Base-by-base conservation (phyloP, 805 yeast genomes). In the Candida schatavii region DNA sequence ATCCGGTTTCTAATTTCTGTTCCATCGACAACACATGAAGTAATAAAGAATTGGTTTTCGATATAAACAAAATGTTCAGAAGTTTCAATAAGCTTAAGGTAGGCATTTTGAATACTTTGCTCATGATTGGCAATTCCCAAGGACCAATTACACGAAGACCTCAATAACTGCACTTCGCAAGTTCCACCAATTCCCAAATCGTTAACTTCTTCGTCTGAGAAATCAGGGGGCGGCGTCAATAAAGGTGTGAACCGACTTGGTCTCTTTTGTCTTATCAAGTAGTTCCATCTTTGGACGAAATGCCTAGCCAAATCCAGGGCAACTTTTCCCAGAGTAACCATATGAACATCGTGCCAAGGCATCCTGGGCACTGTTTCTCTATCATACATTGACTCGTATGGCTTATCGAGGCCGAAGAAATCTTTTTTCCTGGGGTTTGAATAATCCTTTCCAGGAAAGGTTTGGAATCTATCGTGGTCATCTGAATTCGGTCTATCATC, bases 291-390 rank as follows among this genome's bases (percentile, higher is more conserved):
- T 67, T 93, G 99, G 11, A 89, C 95, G 64, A 95, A 93, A 61
- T 93, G 98, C 43, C 99, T 78, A 0, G 95, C 78, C 40, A 91
- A 64, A 61, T 93, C 99, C 45, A 97, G 75, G 0, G 98, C 99
- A 3, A 90, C 81, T 55, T 90, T 95, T 11, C 99, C 99, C 2
- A 90, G 79, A 1, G 95, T 81, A 66, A 89, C 81, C 95, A 90
- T 93, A 51, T 93, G 98, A 29, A 93, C 88, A 73, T 93, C 99
- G 62, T 93, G 99, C 99, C 99, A 93, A 7, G 99, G 99, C 99
- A 93, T 93, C 53, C 99, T 78, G 2, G 99, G 98, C 17, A 78
- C 75, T 15, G 61, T 61, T 13, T 75, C 70, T 46, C 99, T 76
- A 61, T 93, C 95, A 56, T 88, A 88, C 93, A 91, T 85, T 18